Base-by-base conservation (phyloP, 345 rosid genomes). In the Reutealis trisperma region DNA sequence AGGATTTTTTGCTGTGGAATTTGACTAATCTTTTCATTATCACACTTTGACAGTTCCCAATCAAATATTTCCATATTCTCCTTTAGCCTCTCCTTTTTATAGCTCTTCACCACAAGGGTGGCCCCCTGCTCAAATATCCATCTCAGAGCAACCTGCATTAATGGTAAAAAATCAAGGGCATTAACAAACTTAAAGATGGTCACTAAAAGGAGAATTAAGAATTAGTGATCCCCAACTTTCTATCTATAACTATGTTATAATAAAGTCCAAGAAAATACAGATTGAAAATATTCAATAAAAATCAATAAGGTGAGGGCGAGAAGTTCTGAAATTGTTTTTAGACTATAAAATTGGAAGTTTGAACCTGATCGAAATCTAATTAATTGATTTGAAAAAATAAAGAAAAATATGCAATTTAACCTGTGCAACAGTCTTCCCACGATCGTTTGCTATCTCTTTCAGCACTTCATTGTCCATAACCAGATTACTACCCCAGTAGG, bases 391-490 rank as follows among this genome's bases (percentile, higher is more conserved):
- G 1, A 63, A 32, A 27, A 4, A 12, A 63, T 21, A 15, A 60
- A 22, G 5, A 6, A 63, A 32, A 63, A 30, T 14, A 32, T 14
- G 42, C 14, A 51, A 51, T 21, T 21, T 21, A 52, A 81, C 84
- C 84, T 74, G 81, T 42, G 84, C 78, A 45, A 74, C 72, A 34
- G 72, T 73, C 72, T 78, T 81, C 49, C 81, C 78, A 52, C 45
- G 60, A 13, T 75, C 67, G 16, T 62, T 58, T n/a, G 84, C 78
- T 74, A 81, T 74, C 55, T 70, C 75, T 6, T 63, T 57, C 61
- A 81, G 51, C 22, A 47, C 49, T 70, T 77, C 64, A 34, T 45
- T 30, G 19, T 77, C 75, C 79, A 82, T 54, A 34, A 82, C 84
- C 21, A 13, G 27, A 54, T 77, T 44, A 25, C 47, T 32, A 27